Base-by-base conservation (phyloP, 2,329 filamentous ascomycete genomes). In the Nothophoma quercina region DNA sequence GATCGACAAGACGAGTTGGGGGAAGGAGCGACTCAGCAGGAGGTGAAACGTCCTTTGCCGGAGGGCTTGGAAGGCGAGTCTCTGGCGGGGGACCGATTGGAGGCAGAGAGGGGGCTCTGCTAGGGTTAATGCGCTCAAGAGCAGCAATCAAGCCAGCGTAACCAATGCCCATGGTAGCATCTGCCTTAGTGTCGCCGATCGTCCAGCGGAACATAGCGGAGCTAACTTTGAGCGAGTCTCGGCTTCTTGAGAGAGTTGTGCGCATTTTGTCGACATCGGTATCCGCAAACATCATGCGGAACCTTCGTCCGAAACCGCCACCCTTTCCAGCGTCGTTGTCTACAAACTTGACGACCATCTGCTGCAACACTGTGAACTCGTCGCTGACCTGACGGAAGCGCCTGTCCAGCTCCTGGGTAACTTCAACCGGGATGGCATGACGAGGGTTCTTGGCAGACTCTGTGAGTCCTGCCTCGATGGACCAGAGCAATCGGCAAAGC, bases 141-240 rank as follows among this genome's bases (percentile, higher is more conserved):
- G 86, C 86, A 8, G 86, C 86, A 1, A 84, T 83, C 7, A 90
- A 78, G 4, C 85, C 85, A 1, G 85, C 86, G 64, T 88, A 90
- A 34, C 87, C 87, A 36, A 88, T 87, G 15, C 85, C 85, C 33
- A 84, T 79, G 10, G 84, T 80, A 13, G 81, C 81, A 59, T 88
- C 85, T 13, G 83, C 81, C 65, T 81, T 83, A 16, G 79, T 78
- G 19, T 72, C 69, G 23, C 85, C 85, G 3, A 88, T 75, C 16
- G 82, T 84, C 85, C 86, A 89, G 59, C 87, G 82, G 69, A 89
- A 85, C 62, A 87, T 81, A 35, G 85, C 77, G 7, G 84, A 82
- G 64, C 84, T 87, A 78, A 88, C 85, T 60, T 81, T 82, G 40
- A 89, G 72, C 2, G 83, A 81, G 60, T 88, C 85, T 8, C 83